Base-by-base conservation (phyloP, 345 rosid genomes). In the Arabidopsis arenosa region DNA sequence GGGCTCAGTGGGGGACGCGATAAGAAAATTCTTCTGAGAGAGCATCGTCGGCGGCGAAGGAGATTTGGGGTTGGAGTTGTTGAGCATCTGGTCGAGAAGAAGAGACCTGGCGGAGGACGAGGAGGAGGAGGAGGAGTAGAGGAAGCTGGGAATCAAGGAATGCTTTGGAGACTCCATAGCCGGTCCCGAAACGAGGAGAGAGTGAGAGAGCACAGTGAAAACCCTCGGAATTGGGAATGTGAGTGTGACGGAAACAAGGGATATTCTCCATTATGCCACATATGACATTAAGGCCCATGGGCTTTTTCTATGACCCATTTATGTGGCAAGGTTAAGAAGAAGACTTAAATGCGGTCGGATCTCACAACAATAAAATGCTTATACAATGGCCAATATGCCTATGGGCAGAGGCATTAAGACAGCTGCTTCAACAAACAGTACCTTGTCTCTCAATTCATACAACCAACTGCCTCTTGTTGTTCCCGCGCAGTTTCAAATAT, bases 1-100 rank as follows among this genome's bases (percentile, higher is more conserved):
- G 0, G 86, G 86, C 85, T 89, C 92, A 57, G 66, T 72, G 7
- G 89, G 90, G 2, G 92, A 77, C 0, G 80, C 82, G 35, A 84
- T 43, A 45, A 54, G 61, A 76, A 72, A 33, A 51, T 66, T 39
- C 72, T 71, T 77, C 40, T 28, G 67, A 13, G 80, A 58, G 8
- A 68, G 23, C 68, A 60, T 30, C 33, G 56, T 32, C 35, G 75
- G 48, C 5, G 75, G 10, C 1, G 73, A 49, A 3, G 75, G 21
- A 28, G 76, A 39, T 1, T 35, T 14, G 48, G 48, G 7, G 8
- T 47, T 47, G 23, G 52, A 47, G 2, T 23, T 23, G 21, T 7
- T 45, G 51, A 45, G 51, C 18, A 45, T 45, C 51, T 45, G 51
- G 18, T 65, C 75, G 58, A 67, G 44, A 4, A 66, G 48, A 33